Percentiles rank a stretch among this genome's conserved stretches.
These are phyloP conservation scores for Xerocomus amazonicus DNA, from an alignment of 1,284 basidiomycete genomes.

Conservation along the genomic window DNA sequence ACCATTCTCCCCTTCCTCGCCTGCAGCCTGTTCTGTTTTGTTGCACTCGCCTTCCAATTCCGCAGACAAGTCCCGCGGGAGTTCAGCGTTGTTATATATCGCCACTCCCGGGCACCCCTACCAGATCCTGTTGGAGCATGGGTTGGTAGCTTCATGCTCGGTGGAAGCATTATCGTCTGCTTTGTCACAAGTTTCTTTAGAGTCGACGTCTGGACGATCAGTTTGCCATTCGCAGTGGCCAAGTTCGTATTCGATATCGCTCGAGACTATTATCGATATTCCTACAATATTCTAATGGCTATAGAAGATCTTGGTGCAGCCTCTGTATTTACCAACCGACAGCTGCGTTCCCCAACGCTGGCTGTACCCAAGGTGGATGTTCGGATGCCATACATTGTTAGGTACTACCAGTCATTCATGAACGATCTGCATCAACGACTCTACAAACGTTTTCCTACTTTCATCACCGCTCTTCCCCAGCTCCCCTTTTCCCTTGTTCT, in stretches of 20 bases:
- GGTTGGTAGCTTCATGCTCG: constrained; percentile 50
- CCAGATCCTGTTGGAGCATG: constrained; percentile 48
- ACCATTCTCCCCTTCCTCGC: constrained; percentile 68
- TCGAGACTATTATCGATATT: constrained; percentile 50
- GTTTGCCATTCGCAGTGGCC: constrained; percentile 78
- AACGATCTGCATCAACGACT: constrained; percentile 26
- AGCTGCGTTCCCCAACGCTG: background rate
- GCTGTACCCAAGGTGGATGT: background rate
- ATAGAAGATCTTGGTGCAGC: background rate
- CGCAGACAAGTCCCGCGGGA: constrained; percentile 47
- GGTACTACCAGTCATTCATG: constrained; percentile 16
- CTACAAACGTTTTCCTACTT: constrained; percentile 64
- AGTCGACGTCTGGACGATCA: constrained; percentile 78
- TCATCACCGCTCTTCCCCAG: constrained; percentile 64
- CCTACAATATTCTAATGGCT: constrained; percentile 23
- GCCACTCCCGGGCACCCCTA: constrained; percentile 46
- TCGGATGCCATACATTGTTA: constrained; percentile 6
- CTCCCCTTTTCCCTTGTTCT: constrained; percentile 83
- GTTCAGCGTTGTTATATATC: constrained; percentile 38
- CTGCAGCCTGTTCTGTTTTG: constrained; percentile 53
- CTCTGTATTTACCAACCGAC: background rate
- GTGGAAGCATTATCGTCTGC: constrained; percentile 46
- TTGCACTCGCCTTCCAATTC: constrained; percentile 54
- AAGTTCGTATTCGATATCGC: constrained; percentile 68
- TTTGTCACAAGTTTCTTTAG: constrained; percentile 56